Conservation (phyloP, 1,284 basidiomycete genomes). For the Rhodotorula sp. region DNA sequence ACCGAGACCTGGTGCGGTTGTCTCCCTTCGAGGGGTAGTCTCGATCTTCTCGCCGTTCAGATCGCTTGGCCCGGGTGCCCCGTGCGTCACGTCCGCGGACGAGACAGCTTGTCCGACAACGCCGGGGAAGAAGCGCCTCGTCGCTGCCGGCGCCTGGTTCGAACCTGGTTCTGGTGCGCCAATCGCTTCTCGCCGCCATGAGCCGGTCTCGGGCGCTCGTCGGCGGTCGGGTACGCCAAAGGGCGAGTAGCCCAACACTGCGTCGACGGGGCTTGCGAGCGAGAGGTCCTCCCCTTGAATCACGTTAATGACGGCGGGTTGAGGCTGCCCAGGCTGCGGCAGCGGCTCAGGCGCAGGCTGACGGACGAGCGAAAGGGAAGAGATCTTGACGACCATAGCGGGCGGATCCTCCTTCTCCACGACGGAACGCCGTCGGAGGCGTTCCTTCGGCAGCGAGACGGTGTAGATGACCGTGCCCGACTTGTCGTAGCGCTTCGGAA, state of each 20-base stretch:
- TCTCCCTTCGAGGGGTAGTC: slow-evolving; percentile 26
- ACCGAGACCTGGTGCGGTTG: slow-evolving; percentile 27
- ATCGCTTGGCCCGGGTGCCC: slow-evolving; percentile 56
- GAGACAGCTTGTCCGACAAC: no score
- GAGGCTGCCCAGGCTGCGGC: background rate
- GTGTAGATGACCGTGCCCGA: slow-evolving; percentile 45
- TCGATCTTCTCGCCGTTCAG: slow-evolving; percentile 55
- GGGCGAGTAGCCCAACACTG: background rate
- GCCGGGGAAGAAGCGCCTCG: slow-evolving; percentile 51
- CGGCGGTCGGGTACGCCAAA: background rate
- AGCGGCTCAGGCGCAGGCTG: background rate
- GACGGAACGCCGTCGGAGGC: background rate
- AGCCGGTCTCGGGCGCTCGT: background rate
- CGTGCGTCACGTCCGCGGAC: slow-evolving; percentile 50
- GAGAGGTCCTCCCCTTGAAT: background rate
- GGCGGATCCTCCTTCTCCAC: background rate
- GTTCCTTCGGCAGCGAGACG: slow-evolving; percentile 26
- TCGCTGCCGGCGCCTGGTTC: slow-evolving; percentile 44
- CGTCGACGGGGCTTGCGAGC: slow-evolving; percentile 1
- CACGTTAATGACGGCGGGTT: background rate
- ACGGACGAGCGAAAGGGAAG: background rate
- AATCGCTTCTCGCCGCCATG: slow-evolving; percentile 3
- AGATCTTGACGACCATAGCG: slow-evolving; percentile 23
- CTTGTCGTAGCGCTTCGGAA: slow-evolving; percentile 51
- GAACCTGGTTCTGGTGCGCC: slow-evolving; percentile 64